Percentiles rank a stretch among this genome's conserved stretches.
Evolutionary conservation across 495 filamentous ascomycete genomes (phyloP).

Genomic region (Oleoguttula mirabilis): DNA sequence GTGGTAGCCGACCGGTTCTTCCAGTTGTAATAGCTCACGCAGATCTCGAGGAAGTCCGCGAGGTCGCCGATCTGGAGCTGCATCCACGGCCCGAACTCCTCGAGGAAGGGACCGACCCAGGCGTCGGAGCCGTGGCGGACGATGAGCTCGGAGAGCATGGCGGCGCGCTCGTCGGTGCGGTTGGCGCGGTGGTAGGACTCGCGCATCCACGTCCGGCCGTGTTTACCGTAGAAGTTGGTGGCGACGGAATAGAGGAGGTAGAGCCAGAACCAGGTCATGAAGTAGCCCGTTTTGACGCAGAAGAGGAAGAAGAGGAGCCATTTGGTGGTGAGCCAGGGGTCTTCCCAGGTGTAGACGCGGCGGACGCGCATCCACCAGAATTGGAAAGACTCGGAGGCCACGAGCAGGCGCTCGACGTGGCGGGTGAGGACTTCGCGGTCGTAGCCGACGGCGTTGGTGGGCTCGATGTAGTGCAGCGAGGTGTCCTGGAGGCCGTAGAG

Average conservation of each 20-base stretch:
- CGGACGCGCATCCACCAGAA: conserved; percentile 22
- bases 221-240: conserved; percentile 13
- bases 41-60: conserved; percentile 23
- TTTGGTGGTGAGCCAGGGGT: conserved; percentile 18
- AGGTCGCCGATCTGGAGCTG: conserved; percentile 22
- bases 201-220: conserved; percentile 13
- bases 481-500: conserved; percentile 19
- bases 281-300: conserved; percentile 18
- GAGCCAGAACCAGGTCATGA: conserved; percentile 20
- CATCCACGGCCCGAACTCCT: conserved; percentile 21
- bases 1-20: conserved; percentile 14
- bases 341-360: conserved; percentile 24
- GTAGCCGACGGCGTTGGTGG: conserved; percentile 17
- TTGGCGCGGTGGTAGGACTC: conserved; percentile 17
- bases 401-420: conserved; percentile 21
- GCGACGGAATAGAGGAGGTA: conserved; percentile 24
- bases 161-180: conserved; percentile 2
- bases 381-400: conserved; percentile 23
- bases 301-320: conserved; percentile 20
- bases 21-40: conserved; percentile 24
- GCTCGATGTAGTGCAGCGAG: conserved; percentile 21
- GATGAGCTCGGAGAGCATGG: conserved; percentile 23
- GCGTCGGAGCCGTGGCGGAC: conserved; percentile 20
- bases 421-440: conserved; percentile 16
- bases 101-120: conserved; percentile 24